Percentiles rank a stretch among this genome's conserved stretches.
Evolutionary conservation across 176 grass and related monocot genomes (phyloP).

Genomic region (Pharus latifolius): DNA sequence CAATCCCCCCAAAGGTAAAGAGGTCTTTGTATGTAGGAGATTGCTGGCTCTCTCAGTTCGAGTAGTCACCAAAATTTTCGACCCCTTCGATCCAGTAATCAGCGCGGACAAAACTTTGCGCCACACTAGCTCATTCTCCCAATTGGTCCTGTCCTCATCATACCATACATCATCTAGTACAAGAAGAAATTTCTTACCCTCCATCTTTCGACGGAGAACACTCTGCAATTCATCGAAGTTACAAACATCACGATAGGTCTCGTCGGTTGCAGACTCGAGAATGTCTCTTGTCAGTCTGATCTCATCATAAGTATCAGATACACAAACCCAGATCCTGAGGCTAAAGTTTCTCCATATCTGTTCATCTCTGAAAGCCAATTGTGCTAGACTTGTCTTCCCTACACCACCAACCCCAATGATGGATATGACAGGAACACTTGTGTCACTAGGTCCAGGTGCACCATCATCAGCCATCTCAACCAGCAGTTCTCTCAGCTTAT

Average conservation of each 20-base stretch:
- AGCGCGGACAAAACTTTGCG: conserved; percentile 14
- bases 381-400: conserved; percentile 57
- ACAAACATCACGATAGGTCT: not conserved
- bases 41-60: conserved; percentile 16
- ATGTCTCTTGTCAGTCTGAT: conserved; percentile 29
- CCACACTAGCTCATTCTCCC: conserved; percentile 33
- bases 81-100: conserved; percentile 24
- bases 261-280: conserved; percentile 32
- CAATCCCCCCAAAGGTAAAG: conserved; percentile 35
- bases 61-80: conserved; percentile 41
- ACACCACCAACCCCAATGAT: conserved; percentile 45
- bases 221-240: conserved; percentile 18
- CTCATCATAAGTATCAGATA: conserved; percentile 36
- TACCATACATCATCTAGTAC: conserved; percentile 69
- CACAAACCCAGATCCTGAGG: conserved; percentile 48
- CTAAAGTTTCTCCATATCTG: conserved; percentile 25
- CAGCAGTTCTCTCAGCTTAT: conserved; percentile 28
- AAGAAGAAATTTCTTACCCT: conserved; percentile 34
- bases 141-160: conserved; percentile 34
- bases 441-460: conserved; percentile 4
- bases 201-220: conserved; percentile 22
- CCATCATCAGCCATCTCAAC: not conserved
- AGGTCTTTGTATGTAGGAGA: conserved; percentile 14
- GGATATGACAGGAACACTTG: conserved; percentile 14
- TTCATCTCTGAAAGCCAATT: conserved; percentile 39